These are phyloP conservation scores for Thraustotheca clavata DNA, from an alignment of 352 stramenopile genomes.

Conservation along the genomic window DNA sequence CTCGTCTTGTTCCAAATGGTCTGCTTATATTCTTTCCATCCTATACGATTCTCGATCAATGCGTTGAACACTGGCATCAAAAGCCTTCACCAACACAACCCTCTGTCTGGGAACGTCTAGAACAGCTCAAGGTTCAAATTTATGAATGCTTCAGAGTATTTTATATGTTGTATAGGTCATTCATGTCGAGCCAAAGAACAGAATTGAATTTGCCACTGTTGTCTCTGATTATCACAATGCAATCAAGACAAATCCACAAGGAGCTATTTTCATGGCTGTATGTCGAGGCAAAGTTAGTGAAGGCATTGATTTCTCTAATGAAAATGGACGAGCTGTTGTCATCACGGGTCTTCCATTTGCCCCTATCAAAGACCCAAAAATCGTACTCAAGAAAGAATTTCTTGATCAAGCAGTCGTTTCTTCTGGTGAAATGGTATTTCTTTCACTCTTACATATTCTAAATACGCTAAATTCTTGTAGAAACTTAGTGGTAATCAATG, in stretches of 20 bases:
- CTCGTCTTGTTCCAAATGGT: slow-evolving; percentile 91
- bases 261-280: slow-evolving; percentile 96
- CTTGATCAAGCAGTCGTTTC: slow-evolving; percentile 75
- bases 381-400: slow-evolving; percentile 96
- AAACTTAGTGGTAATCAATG: slow-evolving; percentile 94
- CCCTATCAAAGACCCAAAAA: slow-evolving; percentile 94
- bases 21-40: slow-evolving; percentile 99
- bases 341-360: slow-evolving; percentile 99
- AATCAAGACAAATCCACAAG: slow-evolving; percentile 62
- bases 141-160: background rate
- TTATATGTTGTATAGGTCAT: slow-evolving; percentile 20
- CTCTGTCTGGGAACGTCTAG: slow-evolving; percentile 69
- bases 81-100: slow-evolving; percentile 31
- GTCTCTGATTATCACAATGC: slow-evolving; percentile 75
- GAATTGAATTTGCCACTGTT: slow-evolving; percentile 65
- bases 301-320: slow-evolving; percentile 98
- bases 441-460: background rate
- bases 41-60: slow-evolving; percentile 93
- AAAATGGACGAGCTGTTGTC: slow-evolving; percentile 95
- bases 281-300: slow-evolving; percentile 98
- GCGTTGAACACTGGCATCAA: slow-evolving; percentile 62
- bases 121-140: slow-evolving; percentile 42
- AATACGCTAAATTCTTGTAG: slow-evolving; percentile 25
- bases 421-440: slow-evolving; percentile 48
- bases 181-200: slow-evolving; percentile 64